phyloP scores from a whole-genome alignment of 768 basidiomycete species.

The Cubamyces sp. region DNA sequence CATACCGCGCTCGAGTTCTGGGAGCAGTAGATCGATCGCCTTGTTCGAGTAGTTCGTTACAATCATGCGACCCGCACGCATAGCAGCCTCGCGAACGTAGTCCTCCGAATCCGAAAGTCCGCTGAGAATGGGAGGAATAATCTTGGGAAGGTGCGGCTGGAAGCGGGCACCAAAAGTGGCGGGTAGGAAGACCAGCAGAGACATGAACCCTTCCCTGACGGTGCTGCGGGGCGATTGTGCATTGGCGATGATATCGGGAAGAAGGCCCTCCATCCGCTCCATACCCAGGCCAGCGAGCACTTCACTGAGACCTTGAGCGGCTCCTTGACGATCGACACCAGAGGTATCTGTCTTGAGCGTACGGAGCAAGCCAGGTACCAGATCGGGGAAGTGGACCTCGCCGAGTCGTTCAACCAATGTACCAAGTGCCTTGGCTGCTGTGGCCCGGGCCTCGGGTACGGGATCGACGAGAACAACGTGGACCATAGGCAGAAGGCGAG shows the following conservation, averaged over 20 bases:
- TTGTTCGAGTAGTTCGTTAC: constrained; percentile 91
- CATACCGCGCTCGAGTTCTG: constrained; percentile 93
- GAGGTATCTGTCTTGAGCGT: constrained; percentile 92
- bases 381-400: constrained; percentile 92
- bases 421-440: constrained; percentile 95
- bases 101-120: constrained; percentile 94
- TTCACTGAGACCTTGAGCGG: constrained; percentile 95
- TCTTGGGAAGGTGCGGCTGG: constrained; percentile 93
- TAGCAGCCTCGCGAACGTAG: constrained; percentile 94
- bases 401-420: constrained; percentile 96
- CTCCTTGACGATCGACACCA: constrained; percentile 96
- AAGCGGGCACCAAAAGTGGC: constrained; percentile 96
- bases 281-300: constrained; percentile 96
- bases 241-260: constrained; percentile 93
- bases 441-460: constrained; percentile 96
- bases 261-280: constrained; percentile 91
- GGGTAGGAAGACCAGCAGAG: constrained; percentile 91
- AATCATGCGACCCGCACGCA: constrained; percentile 98
- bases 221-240: constrained; percentile 89
- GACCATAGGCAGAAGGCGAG: constrained; percentile 84
- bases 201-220: constrained; percentile 98
- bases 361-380: constrained; percentile 86
- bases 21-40: constrained; percentile 91
- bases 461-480: constrained; percentile 94
- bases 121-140: constrained; percentile 88